A percentile compares a stretch with the other conserved stretches of the same genome.
Evolutionary conservation across 352 stramenopile genomes (phyloP).

Genomic region (Globisporangium nunn): DNA sequence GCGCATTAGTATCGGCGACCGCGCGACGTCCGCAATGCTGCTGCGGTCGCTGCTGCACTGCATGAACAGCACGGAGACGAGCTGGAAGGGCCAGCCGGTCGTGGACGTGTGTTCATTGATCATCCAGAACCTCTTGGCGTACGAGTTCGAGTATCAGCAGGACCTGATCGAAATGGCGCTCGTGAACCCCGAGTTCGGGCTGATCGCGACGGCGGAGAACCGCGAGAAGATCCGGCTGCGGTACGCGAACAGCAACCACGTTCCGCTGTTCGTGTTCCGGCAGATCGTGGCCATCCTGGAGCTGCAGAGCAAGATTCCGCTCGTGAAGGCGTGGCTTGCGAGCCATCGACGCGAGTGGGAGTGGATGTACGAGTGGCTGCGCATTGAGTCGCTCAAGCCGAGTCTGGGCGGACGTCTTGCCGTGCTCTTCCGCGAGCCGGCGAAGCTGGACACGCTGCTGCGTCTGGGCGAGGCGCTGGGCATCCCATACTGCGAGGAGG

Average conservation of each 20-base stretch:
- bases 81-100: slow-evolving; percentile 84
- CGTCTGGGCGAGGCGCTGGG: slow-evolving; percentile 52
- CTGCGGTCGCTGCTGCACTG: slow-evolving; percentile 67
- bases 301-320: slow-evolving; percentile 53
- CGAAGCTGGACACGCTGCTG: slow-evolving; percentile 69
- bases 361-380: slow-evolving; percentile 87
- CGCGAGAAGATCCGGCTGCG: slow-evolving; percentile 55
- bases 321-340: slow-evolving; percentile 47
- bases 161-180: slow-evolving; percentile 70
- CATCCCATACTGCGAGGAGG: slow-evolving; percentile 65
- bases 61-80: slow-evolving; percentile 72
- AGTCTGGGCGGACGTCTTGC: slow-evolving; percentile 61
- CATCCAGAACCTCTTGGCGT: slow-evolving; percentile 54
- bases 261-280: slow-evolving; percentile 75
- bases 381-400: slow-evolving; percentile 75
- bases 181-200: slow-evolving; percentile 51
- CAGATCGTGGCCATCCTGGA: slow-evolving; percentile 69
- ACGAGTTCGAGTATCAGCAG: slow-evolving; percentile 48
- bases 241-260: slow-evolving; percentile 61
- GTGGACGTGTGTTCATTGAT: slow-evolving; percentile 64
- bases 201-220: slow-evolving; percentile 60
- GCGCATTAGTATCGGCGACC: slow-evolving; percentile 56
- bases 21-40: slow-evolving; percentile 48
- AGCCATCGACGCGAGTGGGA: slow-evolving; percentile 55
- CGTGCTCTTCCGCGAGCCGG: slow-evolving; percentile 55